Evolutionary conservation across 2,329 filamentous ascomycete species (phyloP).

Genomic region (Scedosporium boydii): DNA sequence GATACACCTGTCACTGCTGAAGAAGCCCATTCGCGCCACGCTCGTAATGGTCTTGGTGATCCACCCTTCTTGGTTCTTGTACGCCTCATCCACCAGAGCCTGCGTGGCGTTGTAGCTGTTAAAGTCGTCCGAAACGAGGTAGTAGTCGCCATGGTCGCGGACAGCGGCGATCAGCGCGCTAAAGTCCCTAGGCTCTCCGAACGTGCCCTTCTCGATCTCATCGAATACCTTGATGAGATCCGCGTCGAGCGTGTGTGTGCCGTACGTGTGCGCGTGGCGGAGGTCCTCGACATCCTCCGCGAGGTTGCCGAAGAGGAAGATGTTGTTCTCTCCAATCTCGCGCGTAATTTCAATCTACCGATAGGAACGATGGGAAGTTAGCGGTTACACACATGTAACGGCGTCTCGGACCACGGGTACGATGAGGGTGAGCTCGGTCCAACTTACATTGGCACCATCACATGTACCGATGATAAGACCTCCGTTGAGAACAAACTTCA

Average conservation of each 20-base stretch:
- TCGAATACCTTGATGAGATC: slow-evolving; percentile 75
- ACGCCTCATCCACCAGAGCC: slow-evolving; percentile 80
- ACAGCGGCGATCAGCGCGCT: slow-evolving; percentile 76
- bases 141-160: slow-evolving; percentile 90
- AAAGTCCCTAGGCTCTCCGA: slow-evolving; percentile 73
- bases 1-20: slow-evolving; percentile 89
- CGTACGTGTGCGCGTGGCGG: slow-evolving; percentile 81
- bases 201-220: slow-evolving; percentile 68
- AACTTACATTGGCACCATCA: slow-evolving; percentile 86
- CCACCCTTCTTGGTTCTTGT: slow-evolving; percentile 89
- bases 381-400: neutral
- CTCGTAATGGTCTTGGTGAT: slow-evolving; percentile 79
- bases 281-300: slow-evolving; percentile 95
- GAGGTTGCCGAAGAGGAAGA: slow-evolving; percentile 95
- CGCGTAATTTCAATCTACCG: slow-evolving; percentile 84
- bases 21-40: slow-evolving; percentile 94
- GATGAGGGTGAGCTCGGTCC: neutral
- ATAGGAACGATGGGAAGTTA: slow-evolving; percentile 7
- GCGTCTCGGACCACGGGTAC: no score
- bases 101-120: slow-evolving; percentile 90
- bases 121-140: slow-evolving; percentile 96
- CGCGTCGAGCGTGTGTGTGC: slow-evolving; percentile 65
- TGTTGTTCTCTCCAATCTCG: slow-evolving; percentile 92
- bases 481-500: slow-evolving; percentile 98
- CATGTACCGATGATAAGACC: slow-evolving; percentile 96